A percentile compares a stretch with the other conserved stretches of the same genome.
phyloP scores from a whole-genome alignment of 805 yeast genomes.

The Yarrowia deformans region DNA sequence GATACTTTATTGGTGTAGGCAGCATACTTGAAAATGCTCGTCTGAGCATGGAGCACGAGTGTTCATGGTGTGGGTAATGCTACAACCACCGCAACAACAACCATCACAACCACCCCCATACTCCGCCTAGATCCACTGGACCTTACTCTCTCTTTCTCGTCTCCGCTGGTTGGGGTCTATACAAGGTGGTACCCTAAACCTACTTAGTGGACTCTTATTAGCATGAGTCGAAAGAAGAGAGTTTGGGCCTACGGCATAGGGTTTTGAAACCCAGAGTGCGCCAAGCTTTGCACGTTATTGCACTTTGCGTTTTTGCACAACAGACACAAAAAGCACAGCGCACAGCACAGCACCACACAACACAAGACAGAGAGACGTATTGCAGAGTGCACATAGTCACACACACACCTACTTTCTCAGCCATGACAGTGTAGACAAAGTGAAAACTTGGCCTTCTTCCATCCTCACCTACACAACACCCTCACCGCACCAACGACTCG shows the following conservation, averaged over 20 bases:
- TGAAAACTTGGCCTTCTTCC: constrained; percentile 25
- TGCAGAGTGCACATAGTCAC: constrained; percentile 13
- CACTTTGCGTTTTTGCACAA: constrained; percentile 32
- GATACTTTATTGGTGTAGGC: no score
- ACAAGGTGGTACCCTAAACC: constrained; percentile 34
- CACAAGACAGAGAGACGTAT: constrained; percentile 25
- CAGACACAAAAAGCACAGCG: constrained; percentile 38
- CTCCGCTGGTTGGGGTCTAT: constrained; percentile 16
- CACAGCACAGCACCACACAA: constrained; percentile 37
- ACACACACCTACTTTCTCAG: constrained; percentile 32
- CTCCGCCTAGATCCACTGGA: constrained; percentile 6
- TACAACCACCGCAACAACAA: no score
- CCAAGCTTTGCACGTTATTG: constrained; percentile 16
- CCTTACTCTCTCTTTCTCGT: constrained; percentile 21
- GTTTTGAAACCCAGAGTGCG: constrained; percentile 13
- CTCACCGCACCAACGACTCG: not conserved
- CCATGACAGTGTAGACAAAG: constrained; percentile 34
- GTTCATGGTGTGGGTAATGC: no score
- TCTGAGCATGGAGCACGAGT: no score
- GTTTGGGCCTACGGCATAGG: constrained; percentile 24
- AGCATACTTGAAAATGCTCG: no score
- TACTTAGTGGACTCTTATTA: constrained; percentile 19
- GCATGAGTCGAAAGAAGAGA: constrained; percentile 9
- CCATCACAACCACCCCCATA: not conserved
- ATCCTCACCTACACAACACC: constrained; percentile 2